Percentiles rank a stretch among this genome's conserved stretches.
Evolutionary conservation across 306 rosid species (phyloP).

Genomic region (Psophocarpus tetragonolobus): DNA sequence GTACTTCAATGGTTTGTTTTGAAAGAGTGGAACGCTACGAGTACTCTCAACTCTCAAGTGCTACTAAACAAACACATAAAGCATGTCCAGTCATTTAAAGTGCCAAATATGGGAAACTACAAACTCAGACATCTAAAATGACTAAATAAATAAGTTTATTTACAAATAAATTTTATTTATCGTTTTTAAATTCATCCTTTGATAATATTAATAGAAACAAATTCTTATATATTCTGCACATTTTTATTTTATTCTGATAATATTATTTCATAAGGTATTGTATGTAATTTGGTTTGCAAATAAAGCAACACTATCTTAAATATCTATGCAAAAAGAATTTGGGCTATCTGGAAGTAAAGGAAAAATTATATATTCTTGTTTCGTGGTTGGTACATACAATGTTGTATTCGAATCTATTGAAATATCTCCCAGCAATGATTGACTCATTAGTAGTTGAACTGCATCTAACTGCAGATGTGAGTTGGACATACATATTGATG

Average conservation of each 20-base stretch:
- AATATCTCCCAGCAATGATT: background rate
- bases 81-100: background rate
- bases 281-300: background rate
- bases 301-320: background rate
- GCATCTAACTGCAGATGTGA: background rate
- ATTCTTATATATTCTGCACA: background rate
- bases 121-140: background rate
- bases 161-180: background rate
- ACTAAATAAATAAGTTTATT: background rate
- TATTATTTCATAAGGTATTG: background rate
- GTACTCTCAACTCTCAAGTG: background rate
- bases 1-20: background rate
- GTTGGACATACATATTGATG: background rate
- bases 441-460: background rate
- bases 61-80: background rate
- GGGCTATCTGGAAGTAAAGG: background rate
- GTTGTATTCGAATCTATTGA: background rate
- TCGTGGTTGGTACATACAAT: background rate
- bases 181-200: background rate
- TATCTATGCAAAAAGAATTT: background rate
- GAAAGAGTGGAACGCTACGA: background rate
- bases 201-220: background rate
- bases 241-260: background rate
- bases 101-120: background rate
- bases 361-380: background rate